Base-by-base conservation (phyloP, 768 basidiomycete species). In the Lactifluus subvellereus region DNA sequence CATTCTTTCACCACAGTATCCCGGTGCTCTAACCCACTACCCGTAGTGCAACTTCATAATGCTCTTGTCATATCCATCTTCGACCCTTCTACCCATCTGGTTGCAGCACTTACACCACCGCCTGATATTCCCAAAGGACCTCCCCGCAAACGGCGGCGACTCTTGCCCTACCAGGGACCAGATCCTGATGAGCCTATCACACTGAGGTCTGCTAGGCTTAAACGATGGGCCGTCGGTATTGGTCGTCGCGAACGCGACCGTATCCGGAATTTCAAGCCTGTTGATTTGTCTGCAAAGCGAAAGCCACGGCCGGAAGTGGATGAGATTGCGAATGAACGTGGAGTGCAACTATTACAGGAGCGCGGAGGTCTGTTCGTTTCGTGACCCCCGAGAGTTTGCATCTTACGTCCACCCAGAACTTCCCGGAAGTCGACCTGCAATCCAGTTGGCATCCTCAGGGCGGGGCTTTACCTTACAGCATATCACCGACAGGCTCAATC, bases 31-130 rank as follows among this genome's bases (percentile, higher is more conserved):
- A 37, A 62, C 27, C 42, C 42, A 20, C 32, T 22, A 11, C 20
- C 32, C 38, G 5, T 55, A 87, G 87, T 91, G 33, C 89, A 90
- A 72, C 76, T 91, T 2, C 91, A 93, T 71, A 93, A 93, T 72
- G 85, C 90, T 11, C 78, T 93, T 37, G 85, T 93, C 40, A 91
- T 92, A 35, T 90, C 90, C 2, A 74, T 93, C 16, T 89, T 92
- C 65, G 89, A 90, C 72, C 87, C 87, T 27, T 88, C 89, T 1
- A 83, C 84, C 0, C 83, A 87, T 67, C 84, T 86, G 67, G 81
- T 87, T 47, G 83, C 83, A 1, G 85, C 84, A 2, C 81, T 82
- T 0, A 84, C 88, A 0, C 83, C 86, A 8, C 86, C 88, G 1
- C 80, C 81, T n/a, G 76, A 85, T 43, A 71, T 77, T 1, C 81